phyloP scores from a whole-genome alignment of 2,329 filamentous ascomycete species.

The Juglanconis sp. region DNA sequence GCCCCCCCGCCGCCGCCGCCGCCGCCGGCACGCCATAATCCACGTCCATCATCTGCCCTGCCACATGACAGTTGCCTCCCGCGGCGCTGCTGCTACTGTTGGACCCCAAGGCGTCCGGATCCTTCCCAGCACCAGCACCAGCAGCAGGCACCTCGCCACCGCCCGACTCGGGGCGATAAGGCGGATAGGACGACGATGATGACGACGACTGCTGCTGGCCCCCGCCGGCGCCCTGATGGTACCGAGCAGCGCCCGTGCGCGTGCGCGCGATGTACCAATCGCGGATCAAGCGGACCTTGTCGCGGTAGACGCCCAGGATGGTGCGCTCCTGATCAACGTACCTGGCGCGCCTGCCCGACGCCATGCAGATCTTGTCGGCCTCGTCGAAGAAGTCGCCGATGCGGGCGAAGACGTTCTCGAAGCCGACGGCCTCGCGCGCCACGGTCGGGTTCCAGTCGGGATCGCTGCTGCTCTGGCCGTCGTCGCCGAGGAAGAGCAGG shows the following conservation, averaged over 20 bases:
- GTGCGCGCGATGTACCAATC: constrained; percentile 32
- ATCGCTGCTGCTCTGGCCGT: constrained; percentile 10
- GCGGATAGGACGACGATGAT: background rate
- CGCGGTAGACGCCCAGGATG: constrained; percentile 29
- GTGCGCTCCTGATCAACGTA: constrained; percentile 28
- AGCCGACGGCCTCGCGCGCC: constrained; percentile 32
- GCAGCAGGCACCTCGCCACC: background rate
- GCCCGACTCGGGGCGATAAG: background rate
- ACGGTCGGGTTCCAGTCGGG: constrained; percentile 34
- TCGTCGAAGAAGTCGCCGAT: constrained; percentile 31
- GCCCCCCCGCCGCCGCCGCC: too few relatives aligned
- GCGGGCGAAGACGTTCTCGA: constrained; percentile 25
- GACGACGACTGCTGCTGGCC: background rate
- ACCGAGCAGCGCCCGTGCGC: background rate
- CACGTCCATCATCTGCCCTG: constrained; percentile 13
- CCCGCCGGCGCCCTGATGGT: background rate
- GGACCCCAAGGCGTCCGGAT: background rate
- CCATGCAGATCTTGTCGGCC: constrained; percentile 23
- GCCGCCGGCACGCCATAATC: too few relatives aligned
- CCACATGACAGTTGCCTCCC: background rate
- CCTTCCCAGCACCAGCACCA: background rate
- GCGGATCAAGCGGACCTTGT: constrained; percentile 37
- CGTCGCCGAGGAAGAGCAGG: constrained; percentile 31
- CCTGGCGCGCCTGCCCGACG: constrained; percentile 17
- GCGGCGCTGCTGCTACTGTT: background rate